Conservation (phyloP, 2,329 filamentous ascomycete genomes). For the Orbilia oligospora region DNA sequence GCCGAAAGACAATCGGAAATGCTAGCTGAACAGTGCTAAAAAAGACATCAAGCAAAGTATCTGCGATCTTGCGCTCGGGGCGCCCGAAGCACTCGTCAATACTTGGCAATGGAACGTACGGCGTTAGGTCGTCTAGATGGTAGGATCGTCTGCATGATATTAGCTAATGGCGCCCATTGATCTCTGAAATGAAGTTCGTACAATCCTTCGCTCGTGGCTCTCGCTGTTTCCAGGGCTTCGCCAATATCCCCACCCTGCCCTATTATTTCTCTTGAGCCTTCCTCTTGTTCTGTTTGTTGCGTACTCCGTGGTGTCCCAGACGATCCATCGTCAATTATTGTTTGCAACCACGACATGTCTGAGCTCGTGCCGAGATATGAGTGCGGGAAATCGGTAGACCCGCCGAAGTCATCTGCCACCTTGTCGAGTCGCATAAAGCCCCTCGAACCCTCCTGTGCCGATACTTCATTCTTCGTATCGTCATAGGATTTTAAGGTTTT, state of each 20-base stretch:
- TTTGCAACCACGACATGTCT: constrained; percentile 59
- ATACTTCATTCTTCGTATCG: constrained; percentile 33
- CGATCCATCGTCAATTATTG: constrained; percentile 31
- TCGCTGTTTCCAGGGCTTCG: constrained; percentile 3
- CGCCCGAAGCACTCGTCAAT: constrained; percentile 59
- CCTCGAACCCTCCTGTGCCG: constrained; percentile 45
- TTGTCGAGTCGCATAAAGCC: constrained; percentile 55
- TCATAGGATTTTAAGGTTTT: constrained; percentile 31
- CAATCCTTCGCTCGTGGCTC: constrained; percentile 36
- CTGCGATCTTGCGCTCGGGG: constrained; percentile 58
- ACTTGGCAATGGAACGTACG: constrained; percentile 45
- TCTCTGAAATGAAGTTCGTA: constrained; percentile 17
- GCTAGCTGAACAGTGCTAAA: constrained; percentile 62
- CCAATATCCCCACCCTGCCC: background rate
- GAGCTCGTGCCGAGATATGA: constrained; percentile 58
- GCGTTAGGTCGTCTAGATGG: constrained; percentile 61
- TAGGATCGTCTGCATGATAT: constrained; percentile 36
- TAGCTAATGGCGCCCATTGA: constrained; percentile 1
- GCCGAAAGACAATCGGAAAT: constrained; percentile 62
- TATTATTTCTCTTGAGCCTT: constrained; percentile 3
- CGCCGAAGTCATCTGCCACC: constrained; percentile 52
- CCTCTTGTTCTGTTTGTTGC: constrained; percentile 5
- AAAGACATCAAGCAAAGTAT: constrained; percentile 61
- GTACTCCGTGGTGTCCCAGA: constrained; percentile 12
- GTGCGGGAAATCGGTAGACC: constrained; percentile 31